Evolutionary conservation across 2,329 filamentous ascomycete species (phyloP).

Genomic region (Apiospora saccharicola): DNA sequence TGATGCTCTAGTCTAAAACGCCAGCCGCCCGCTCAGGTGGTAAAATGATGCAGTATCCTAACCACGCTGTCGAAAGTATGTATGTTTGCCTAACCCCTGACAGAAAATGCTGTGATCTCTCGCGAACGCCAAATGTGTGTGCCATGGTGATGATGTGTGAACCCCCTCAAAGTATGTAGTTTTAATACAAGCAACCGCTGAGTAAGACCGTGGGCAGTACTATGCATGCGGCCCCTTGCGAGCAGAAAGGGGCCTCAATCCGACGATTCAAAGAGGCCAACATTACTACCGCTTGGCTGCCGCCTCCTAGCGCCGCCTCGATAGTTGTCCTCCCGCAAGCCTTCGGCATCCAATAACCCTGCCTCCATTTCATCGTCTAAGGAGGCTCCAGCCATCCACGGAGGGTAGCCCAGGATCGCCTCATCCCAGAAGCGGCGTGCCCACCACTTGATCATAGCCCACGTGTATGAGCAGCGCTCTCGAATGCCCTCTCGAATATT

Average conservation of each 20-base stretch:
- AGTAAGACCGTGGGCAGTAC: neutral
- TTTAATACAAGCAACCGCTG: neutral
- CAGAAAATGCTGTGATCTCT: constrained; percentile 18
- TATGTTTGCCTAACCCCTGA: constrained; percentile 8
- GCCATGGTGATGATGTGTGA: neutral
- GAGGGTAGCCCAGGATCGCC: neutral
- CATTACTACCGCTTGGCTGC: neutral
- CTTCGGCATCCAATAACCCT: neutral
- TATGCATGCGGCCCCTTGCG: neutral
- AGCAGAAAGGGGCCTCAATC: neutral
- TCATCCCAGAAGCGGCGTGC: neutral
- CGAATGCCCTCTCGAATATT: neutral
- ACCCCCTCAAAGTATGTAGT: neutral
- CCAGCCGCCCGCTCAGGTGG: neutral
- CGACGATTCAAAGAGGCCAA: neutral
- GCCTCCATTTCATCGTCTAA: neutral
- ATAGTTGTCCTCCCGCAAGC: neutral
- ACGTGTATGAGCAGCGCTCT: neutral
- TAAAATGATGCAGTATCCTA: neutral
- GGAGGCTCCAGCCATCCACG: neutral
- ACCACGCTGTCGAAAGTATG: neutral
- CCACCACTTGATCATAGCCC: neutral
- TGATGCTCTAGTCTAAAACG: constrained; percentile 10
- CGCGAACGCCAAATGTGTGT: constrained; percentile 12
- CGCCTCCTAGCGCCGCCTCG: neutral